Evolutionary conservation across 2,329 filamentous ascomycete genomes (phyloP).

Genomic region (Apiospora phragmitis): DNA sequence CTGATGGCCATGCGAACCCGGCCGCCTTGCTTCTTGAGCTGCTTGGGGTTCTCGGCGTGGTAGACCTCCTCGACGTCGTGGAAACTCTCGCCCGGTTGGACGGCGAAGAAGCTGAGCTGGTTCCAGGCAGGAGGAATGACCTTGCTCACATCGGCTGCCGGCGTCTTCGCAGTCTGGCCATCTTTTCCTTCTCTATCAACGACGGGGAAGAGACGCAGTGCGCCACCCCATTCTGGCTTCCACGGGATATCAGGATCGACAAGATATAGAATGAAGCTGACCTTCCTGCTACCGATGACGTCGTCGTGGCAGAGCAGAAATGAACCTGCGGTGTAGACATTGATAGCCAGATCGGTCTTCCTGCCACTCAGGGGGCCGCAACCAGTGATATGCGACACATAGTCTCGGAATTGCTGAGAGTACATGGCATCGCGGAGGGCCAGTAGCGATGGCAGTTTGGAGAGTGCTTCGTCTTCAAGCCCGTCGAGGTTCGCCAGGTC

Average conservation of each 20-base stretch:
- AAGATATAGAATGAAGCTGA: conserved; percentile 97
- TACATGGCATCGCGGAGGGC: conserved; percentile 93
- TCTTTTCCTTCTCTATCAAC: conserved; percentile 64
- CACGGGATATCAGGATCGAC: conserved; percentile 89
- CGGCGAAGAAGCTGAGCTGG: conserved; percentile 96
- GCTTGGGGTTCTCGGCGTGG: conserved; percentile 59
- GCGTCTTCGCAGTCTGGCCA: conserved; percentile 76
- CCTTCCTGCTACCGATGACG: conserved; percentile 92
- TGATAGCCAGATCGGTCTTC: conserved; percentile 99
- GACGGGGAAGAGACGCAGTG: conserved; percentile 81
- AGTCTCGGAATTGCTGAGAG: conserved; percentile 84
- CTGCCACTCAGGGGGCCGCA: conserved; percentile 84
- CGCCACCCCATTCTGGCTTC: conserved; percentile 91
- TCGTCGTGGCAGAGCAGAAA: conserved; percentile 97
- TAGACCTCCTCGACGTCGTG: conserved; percentile 99
- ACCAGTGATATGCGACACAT: conserved; percentile 81
- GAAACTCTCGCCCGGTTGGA: conserved; percentile 97
- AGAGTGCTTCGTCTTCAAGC: conserved; percentile 80
- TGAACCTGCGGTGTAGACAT: conserved; percentile 95
- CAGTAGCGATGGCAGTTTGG: conserved; percentile 85
- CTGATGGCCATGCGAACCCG: conserved; percentile 96
- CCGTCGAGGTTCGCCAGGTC: conserved; percentile 97
- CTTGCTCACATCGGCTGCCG: conserved; percentile 74
- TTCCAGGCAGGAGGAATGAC: conserved; percentile 95
- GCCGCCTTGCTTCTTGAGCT: conserved; percentile 68